Evolutionary conservation across 768 basidiomycete species (phyloP).

Genomic region (Leccinum olivaceopallidum): DNA sequence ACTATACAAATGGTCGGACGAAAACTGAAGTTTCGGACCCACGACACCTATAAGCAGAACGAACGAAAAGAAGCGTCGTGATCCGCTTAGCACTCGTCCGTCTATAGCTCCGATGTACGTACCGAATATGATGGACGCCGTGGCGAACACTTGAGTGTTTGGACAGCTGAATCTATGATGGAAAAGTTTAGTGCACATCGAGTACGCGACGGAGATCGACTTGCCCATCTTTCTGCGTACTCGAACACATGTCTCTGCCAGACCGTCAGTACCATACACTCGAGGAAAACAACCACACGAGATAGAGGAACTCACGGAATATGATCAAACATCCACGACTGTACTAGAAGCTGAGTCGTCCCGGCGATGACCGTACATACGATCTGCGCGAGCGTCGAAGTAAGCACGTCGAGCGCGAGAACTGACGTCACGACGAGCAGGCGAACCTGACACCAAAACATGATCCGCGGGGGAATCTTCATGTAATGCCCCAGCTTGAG

Average conservation of each 20-base stretch:
- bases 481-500: constrained; percentile 77
- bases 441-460: constrained; percentile 64
- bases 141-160: constrained; percentile 51
- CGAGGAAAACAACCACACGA: not conserved
- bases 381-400: constrained; percentile 38
- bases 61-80: not conserved
- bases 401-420: not conserved
- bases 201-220: not conserved
- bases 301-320: constrained; percentile 44
- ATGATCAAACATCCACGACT: constrained; percentile 67
- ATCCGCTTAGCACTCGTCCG: constrained; percentile 7
- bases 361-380: constrained; percentile 67
- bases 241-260: constrained; percentile 47
- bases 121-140: constrained; percentile 56
- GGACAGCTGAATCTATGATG: constrained; percentile 49
- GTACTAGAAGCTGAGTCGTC: constrained; percentile 74
- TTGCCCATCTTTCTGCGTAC: constrained; percentile 42
- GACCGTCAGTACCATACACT: not conserved
- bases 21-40: constrained; percentile 61
- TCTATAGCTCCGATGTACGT: not conserved
- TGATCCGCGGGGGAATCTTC: constrained; percentile 63
- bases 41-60: constrained; percentile 52
- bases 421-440: not conserved
- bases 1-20: constrained; percentile 53
- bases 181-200: not conserved